Conservation (phyloP, 192 early-diverging fungal species). For the Haplosporangium gracile region DNA sequence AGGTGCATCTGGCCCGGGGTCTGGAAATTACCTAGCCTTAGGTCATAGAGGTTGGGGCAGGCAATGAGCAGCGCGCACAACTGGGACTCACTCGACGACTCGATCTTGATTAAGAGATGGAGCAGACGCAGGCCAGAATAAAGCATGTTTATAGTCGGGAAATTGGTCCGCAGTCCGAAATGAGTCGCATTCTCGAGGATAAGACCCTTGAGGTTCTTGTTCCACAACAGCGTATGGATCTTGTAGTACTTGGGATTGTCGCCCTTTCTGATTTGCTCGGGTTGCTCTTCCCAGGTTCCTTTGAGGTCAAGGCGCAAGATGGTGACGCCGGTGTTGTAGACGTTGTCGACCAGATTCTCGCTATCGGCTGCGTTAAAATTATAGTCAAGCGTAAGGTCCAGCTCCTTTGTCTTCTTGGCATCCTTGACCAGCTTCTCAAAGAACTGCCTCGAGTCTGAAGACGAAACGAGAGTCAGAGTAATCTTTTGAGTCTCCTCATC, state of each 20-base stretch:
- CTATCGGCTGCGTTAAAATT: not conserved
- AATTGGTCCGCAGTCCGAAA: not conserved
- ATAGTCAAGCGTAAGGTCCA: not conserved
- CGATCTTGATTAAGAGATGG: not conserved
- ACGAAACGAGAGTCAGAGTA: not conserved
- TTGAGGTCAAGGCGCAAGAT: not conserved
- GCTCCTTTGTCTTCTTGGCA: not conserved
- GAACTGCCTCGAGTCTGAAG: not conserved
- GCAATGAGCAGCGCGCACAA: not conserved
- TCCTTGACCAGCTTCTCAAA: not conserved
- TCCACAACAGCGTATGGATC: not conserved
- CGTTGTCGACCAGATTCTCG: not conserved
- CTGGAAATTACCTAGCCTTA: not conserved
- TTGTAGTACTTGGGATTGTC: not conserved
- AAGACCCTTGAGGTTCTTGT: not conserved
- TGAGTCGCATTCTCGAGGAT: not conserved
- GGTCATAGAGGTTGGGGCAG: not conserved
- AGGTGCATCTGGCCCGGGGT: not conserved
- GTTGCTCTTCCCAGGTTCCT: not conserved
- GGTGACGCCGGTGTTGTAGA: not conserved
- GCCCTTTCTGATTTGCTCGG: not conserved
- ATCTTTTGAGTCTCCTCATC: not conserved
- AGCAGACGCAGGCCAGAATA: not conserved
- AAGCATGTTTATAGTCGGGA: not conserved
- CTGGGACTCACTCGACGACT: not conserved